Conservation (phyloP, 2,329 filamentous ascomycete species). For the Penicillium griseofulvum region DNA sequence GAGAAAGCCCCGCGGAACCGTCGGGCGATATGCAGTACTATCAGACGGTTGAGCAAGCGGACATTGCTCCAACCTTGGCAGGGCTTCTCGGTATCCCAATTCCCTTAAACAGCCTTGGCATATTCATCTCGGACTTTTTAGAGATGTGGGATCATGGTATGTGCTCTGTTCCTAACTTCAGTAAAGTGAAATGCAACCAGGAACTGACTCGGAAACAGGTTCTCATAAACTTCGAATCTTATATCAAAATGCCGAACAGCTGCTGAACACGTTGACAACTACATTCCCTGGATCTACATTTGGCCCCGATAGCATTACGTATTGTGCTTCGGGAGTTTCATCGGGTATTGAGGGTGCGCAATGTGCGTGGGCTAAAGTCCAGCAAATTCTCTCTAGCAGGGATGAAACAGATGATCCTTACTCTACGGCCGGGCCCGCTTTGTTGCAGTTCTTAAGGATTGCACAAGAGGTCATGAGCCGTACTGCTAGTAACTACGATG, state of each 20-base stretch:
- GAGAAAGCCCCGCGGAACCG: constrained; percentile 56
- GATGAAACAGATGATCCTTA: constrained; percentile 12
- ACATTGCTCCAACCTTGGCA: constrained; percentile 85
- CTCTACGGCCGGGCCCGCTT: constrained; percentile 21
- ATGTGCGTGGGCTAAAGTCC: constrained; percentile 63
- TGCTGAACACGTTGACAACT: constrained; percentile 71
- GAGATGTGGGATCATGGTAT: constrained; percentile 69
- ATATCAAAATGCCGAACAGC: constrained; percentile 74
- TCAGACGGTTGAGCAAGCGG: constrained; percentile 82
- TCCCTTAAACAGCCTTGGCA: constrained; percentile 84
- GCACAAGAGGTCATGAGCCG: constrained; percentile 81
- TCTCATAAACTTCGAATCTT: constrained; percentile 66
- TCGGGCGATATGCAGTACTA: constrained; percentile 80
- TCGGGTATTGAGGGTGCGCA: constrained; percentile 57
- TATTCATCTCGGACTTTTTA: constrained; percentile 77
- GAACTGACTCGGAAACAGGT: constrained; percentile 27
- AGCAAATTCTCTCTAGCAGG: constrained; percentile 20
- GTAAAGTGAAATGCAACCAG: neutral
- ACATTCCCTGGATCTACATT: constrained; percentile 63
- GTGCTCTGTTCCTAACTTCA: constrained; percentile 6
- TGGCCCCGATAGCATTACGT: constrained; percentile 23
- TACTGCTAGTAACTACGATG: constrained; percentile 89
- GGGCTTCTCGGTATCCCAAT: constrained; percentile 83
- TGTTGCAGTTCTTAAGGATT: constrained; percentile 60
- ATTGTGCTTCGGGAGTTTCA: constrained; percentile 24